These are phyloP conservation scores for Coelastrella sp. DNA, from an alignment of 139 green algal genomes.

Conservation along the genomic window DNA sequence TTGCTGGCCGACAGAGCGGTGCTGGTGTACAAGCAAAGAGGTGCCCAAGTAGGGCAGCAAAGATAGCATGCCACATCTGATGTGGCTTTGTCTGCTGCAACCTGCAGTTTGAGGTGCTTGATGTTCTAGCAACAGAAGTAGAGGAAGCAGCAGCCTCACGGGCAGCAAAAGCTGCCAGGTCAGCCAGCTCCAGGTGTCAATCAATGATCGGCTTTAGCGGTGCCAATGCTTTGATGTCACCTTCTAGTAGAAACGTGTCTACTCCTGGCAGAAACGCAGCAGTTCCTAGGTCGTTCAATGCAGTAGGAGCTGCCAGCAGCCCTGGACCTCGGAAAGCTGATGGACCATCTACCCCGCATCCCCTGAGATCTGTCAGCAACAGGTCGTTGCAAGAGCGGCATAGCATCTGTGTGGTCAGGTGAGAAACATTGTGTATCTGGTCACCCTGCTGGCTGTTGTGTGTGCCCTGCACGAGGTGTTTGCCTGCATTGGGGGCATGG, in stretches of 20 bases:
- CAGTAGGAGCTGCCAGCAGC: neutral
- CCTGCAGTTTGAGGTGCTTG: slow-evolving; percentile 40
- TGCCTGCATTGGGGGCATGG: no score
- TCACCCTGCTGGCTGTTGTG: no score
- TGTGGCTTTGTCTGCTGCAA: neutral
- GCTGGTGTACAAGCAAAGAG: no score
- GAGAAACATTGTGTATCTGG: no score
- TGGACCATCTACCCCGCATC: neutral
- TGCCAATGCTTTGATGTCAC: neutral
- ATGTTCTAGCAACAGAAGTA: slow-evolving; percentile 13
- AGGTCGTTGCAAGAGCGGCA: neutral
- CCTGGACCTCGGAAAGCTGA: neutral
- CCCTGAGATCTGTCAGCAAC: slow-evolving; percentile 19
- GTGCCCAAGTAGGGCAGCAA: no score
- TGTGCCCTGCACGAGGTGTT: no score
- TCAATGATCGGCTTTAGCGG: neutral
- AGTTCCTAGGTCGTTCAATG: neutral
- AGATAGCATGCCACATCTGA: no score
- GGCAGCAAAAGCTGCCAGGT: neutral
- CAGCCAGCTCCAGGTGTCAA: neutral
- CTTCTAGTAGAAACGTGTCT: neutral
- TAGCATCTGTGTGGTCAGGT: slow-evolving; percentile 41
- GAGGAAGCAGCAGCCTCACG: slow-evolving; percentile 23
- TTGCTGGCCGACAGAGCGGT: no score
- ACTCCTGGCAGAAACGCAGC: neutral